Conservation (phyloP, 768 basidiomycete genomes). For the Russula compacta region DNA sequence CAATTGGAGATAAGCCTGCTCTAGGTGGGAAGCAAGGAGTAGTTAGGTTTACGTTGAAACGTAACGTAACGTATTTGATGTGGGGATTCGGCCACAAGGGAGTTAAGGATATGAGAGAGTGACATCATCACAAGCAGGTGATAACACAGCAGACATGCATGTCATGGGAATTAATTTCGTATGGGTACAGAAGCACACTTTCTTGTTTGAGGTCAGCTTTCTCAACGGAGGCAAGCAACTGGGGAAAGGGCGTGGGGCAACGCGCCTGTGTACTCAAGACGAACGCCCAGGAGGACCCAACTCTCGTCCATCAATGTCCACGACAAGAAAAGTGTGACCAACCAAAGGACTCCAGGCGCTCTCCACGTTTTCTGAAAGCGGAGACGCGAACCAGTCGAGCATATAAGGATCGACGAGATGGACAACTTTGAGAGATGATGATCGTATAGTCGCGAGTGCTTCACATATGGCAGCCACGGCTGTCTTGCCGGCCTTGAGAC, state of each 20-base stretch:
- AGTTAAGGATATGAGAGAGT: neutral
- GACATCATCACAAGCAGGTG: neutral
- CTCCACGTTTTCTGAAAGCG: neutral
- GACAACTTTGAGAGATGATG: neutral
- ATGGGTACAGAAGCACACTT: neutral
- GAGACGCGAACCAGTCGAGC: constrained; percentile 1
- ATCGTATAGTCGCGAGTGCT: neutral
- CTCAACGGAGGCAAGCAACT: too few species aligned
- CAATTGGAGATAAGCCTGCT: neutral
- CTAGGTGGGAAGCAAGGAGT: neutral
- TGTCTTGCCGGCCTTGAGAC: neutral
- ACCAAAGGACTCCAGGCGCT: constrained; percentile 6
- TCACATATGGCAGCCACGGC: neutral
- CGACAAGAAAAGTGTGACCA: neutral
- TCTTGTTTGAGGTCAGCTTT: neutral
- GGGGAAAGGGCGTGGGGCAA: neutral
- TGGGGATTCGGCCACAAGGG: neutral
- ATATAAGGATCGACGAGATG: neutral
- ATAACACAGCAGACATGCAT: neutral
- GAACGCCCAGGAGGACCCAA: neutral
- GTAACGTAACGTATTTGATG: neutral
- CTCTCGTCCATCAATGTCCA: constrained; percentile 1
- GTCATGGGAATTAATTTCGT: neutral
- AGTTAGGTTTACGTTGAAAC: neutral
- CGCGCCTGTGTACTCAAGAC: neutral